These are phyloP conservation scores for Agaricus sinodeliciosus DNA, from an alignment of 768 basidiomycete genomes.

Conservation along the genomic window DNA sequence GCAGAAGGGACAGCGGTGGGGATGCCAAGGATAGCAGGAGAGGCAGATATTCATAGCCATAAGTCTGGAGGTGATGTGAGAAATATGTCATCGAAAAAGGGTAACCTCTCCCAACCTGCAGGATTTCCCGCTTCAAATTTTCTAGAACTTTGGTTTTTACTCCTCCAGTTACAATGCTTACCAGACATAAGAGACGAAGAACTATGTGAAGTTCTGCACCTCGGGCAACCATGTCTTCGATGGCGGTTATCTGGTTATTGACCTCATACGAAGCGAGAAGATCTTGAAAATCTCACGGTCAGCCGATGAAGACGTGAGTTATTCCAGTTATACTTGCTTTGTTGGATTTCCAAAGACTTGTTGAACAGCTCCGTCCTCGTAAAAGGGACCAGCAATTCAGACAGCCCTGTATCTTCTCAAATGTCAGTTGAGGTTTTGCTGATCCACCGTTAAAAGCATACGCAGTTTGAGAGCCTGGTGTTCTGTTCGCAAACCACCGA, in stretches of 20 bases:
- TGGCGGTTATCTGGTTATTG: constrained; percentile 68
- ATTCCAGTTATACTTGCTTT: constrained; percentile 51
- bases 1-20: constrained; percentile 60
- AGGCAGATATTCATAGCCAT: constrained; percentile 70
- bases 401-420: constrained; percentile 79
- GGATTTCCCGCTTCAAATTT: constrained; percentile 82
- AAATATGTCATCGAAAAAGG: constrained; percentile 16
- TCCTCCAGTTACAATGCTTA: constrained; percentile 77
- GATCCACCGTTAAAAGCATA: constrained; percentile 33
- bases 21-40: constrained; percentile 58
- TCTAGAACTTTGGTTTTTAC: constrained; percentile 86
- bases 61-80: constrained; percentile 46
- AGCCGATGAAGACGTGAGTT: not conserved
- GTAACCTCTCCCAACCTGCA: constrained; percentile 48
- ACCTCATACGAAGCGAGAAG: constrained; percentile 91
- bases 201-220: constrained; percentile 78
- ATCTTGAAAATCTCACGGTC: constrained; percentile 41
- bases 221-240: constrained; percentile 88
- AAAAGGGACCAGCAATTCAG: constrained; percentile 82
- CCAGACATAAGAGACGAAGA: constrained; percentile 77
- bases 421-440: constrained; percentile 4
- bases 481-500: constrained; percentile 88
- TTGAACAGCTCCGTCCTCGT: constrained; percentile 88
- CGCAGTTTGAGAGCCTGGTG: constrained; percentile 86
- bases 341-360: constrained; percentile 89